Evolutionary conservation across 352 stramenopile species (phyloP).

Genomic region (Phytopythium helicoides): DNA sequence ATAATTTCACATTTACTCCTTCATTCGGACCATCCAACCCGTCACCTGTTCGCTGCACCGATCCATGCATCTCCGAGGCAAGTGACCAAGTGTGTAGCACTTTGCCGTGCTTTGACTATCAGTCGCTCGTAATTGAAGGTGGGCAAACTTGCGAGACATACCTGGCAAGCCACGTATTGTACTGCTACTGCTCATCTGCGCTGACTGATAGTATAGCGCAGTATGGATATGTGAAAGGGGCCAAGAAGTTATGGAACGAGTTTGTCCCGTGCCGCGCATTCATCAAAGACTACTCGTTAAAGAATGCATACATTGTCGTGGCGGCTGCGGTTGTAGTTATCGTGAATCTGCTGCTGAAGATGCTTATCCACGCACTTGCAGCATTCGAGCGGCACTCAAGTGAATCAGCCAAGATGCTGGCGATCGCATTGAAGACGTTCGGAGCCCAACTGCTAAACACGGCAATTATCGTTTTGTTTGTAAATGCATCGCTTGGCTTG

Average conservation of each 20-base stretch:
- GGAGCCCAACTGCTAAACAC: conserved; percentile 82
- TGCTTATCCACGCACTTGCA: conserved; percentile 63
- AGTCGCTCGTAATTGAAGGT: conserved; percentile 19
- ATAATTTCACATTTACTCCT: conserved; percentile 19
- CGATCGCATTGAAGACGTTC: conserved; percentile 79
- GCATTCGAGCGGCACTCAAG: conserved; percentile 74
- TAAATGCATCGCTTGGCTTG: conserved; percentile 62
- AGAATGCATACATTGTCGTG: conserved; percentile 66
- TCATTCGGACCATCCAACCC: conserved; percentile 2
- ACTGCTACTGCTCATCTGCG: conserved; percentile 64
- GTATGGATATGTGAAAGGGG: conserved; percentile 48
- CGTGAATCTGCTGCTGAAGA: conserved; percentile 76
- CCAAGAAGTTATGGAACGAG: conserved; percentile 47
- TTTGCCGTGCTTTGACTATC: conserved; percentile 60
- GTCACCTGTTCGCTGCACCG: conserved; percentile 34
- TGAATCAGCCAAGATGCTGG: conserved; percentile 72
- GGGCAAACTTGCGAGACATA: conserved; percentile 59
- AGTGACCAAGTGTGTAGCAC: conserved; percentile 48
- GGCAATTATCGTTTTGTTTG: conserved; percentile 73
- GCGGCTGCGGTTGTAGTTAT: conserved; percentile 66
- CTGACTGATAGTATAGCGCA: conserved; percentile 41
- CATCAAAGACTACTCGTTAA: conserved; percentile 60
- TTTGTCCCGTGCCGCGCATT: conserved; percentile 62
- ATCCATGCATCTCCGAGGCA: conserved; percentile 61
- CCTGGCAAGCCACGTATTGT: conserved; percentile 51